Evolutionary conservation across 768 basidiomycete genomes (phyloP), one percentile per base, ranked within the genome.

Genomic region (Mycena maculata): DNA sequence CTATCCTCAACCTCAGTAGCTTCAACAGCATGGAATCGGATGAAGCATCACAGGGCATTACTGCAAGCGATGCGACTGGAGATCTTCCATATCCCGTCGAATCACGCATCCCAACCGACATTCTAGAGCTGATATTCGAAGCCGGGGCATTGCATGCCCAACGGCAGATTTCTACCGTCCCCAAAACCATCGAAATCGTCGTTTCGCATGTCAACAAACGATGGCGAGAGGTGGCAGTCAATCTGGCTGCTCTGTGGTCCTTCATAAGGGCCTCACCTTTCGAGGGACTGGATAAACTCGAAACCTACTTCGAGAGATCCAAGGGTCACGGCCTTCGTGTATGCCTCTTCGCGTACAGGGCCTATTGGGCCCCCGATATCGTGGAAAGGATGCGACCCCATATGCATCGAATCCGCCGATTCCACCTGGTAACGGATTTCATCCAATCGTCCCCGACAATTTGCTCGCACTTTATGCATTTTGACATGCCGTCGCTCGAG

Each of bases 101-200:
- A 38, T 64, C 67, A 41, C 63, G 67, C 57, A 58, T 69, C 44
- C 67, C 67, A 23, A 39, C n/a, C 63, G 67, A 69, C 52, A 64
- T 69, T 6, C 25, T 69, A 33, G 67, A 69, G 67, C 58, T 69
- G 10, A 64, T 69, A 4, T 69, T 69, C 58, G 67, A 69, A 45
- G 52, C 63, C 18, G 67, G 67, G 22, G 57, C 58, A 28, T 62
- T 45, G 36, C 49, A 25, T 36, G 56, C 63, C 20, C 58, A 59
- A 13, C 59, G 49, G 20, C 49, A 68, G 13, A 45, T 23, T 22
- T 22, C 50, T 13, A 15, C 50, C 5, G 30, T 45, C 18, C 52
- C 52, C 16, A 58, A 48, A 28, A 53, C 67, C n/a, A 48, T 69
- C 36, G 67, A 69, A 45, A 60, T 60, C 38, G 67, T 52, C 22